These are phyloP conservation scores for Arctostaphylos glauca DNA, from an alignment of 148 eudicot genomes.

Conservation along the genomic window DNA sequence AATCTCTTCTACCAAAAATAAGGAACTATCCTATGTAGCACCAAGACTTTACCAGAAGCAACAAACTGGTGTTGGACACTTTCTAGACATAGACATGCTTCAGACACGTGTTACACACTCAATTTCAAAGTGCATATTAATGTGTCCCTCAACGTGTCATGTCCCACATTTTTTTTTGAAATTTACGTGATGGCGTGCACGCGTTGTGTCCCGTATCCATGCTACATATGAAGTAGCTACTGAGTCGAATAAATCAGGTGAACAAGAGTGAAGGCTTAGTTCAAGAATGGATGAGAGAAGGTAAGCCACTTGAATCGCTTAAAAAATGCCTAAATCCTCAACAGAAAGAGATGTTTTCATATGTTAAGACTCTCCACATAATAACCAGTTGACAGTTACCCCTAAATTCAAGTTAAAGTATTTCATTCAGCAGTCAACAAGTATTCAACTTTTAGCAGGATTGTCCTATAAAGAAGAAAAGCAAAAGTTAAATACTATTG, in stretches of 20 bases:
- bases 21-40: too few species aligned
- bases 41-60: too few species aligned
- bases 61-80: too few species aligned
- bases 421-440: neutral
- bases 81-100: too few species aligned
- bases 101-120: too few species aligned
- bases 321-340: too few species aligned
- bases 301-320: neutral
- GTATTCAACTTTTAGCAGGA: constrained; percentile 1
- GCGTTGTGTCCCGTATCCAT: too few species aligned
- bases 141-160: too few species aligned
- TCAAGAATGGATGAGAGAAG: neutral
- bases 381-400: constrained; percentile 5
- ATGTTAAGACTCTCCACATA: neutral
- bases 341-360: neutral
- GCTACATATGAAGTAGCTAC: too few species aligned
- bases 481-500: constrained; percentile 4
- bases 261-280: neutral
- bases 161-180: too few species aligned
- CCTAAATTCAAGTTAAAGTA: neutral
- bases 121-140: too few species aligned
- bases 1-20: neutral
- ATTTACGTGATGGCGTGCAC: too few species aligned
- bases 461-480: constrained; percentile 8
- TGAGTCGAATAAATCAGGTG: neutral